These are phyloP conservation scores for Calonectria hawksworthii DNA, from an alignment of 2,329 filamentous ascomycete genomes.

Conservation along the genomic window DNA sequence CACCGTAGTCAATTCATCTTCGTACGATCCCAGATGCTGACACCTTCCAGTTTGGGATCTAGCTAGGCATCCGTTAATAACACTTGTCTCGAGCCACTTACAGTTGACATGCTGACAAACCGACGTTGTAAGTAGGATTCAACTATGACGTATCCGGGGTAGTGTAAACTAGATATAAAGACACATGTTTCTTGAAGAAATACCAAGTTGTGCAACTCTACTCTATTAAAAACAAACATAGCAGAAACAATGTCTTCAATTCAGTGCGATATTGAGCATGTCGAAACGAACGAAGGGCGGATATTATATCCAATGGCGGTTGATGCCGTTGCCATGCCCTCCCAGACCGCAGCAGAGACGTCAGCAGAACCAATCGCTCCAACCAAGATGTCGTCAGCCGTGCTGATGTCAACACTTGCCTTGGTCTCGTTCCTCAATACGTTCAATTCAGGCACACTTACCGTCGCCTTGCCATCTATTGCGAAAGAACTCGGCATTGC, in stretches of 20 bases:
- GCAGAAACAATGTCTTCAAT: constrained; percentile 11
- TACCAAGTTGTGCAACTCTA: neutral
- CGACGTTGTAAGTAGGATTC: neutral
- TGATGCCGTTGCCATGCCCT: neutral
- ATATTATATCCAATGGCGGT: neutral
- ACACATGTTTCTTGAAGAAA: neutral
- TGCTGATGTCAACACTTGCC: constrained; percentile 28
- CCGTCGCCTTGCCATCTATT: constrained; percentile 39
- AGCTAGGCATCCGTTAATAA: neutral
- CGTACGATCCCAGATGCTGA: neutral
- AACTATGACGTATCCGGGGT: neutral
- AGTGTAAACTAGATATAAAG: neutral
- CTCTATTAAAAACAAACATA: too few species aligned
- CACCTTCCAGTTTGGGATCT: neutral
- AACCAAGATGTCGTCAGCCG: constrained; percentile 1
- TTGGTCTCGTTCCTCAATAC: constrained; percentile 43
- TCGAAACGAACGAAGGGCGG: neutral
- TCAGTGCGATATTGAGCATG: constrained; percentile 12
- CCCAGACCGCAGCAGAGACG: neutral
- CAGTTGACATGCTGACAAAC: neutral
- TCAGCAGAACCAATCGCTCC: constrained; percentile 12
- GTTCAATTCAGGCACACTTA: constrained; percentile 42
- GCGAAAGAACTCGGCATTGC: constrained; percentile 35
- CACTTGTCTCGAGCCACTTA: neutral
- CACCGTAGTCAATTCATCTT: neutral